phyloP scores from a whole-genome alignment of 805 yeast species.

The Myxozyma mucilagina region DNA sequence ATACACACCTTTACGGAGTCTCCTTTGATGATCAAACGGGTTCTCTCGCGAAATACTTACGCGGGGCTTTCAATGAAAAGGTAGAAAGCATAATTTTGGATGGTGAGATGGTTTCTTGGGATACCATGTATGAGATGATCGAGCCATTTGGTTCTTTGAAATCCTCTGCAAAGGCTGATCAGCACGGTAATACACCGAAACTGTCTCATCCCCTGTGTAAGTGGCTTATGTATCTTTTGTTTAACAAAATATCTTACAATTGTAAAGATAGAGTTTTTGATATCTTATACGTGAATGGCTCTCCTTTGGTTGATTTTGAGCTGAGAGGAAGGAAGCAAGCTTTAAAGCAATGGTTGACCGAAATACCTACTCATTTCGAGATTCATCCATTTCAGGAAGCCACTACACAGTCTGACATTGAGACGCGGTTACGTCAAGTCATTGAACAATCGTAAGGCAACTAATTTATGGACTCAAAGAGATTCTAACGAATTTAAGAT shows the following conservation, averaged over 20 bases:
- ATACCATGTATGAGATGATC: constrained; percentile 50
- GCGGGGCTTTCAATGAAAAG: constrained; percentile 42
- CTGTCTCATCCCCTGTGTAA: constrained; percentile 37
- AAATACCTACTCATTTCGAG: constrained; percentile 31
- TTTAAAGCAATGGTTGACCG: constrained; percentile 48
- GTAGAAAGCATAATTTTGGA: constrained; percentile 58
- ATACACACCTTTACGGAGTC: constrained; percentile 67
- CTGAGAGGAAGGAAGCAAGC: constrained; percentile 57
- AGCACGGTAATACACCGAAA: constrained; percentile 40
- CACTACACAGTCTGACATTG: constrained; percentile 53
- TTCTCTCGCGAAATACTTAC: constrained; percentile 55
- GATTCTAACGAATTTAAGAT: constrained; percentile 37
- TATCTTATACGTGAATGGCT: constrained; percentile 66
- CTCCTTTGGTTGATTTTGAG: constrained; percentile 55
- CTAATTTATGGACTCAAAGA: not conserved
- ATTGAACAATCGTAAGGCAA: constrained; percentile 43
- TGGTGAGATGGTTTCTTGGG: constrained; percentile 94
- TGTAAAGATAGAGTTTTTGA: constrained; percentile 59
- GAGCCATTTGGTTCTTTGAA: constrained; percentile 82
- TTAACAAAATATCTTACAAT: not conserved
- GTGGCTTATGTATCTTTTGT: not conserved
- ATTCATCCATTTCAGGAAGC: constrained; percentile 43
- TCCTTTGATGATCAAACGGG: constrained; percentile 47
- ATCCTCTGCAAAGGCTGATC: constrained; percentile 61
- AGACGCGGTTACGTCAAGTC: constrained; percentile 55